Conservation (phyloP, 805 yeast species). For the Sugiyamaella lignohabitans region DNA sequence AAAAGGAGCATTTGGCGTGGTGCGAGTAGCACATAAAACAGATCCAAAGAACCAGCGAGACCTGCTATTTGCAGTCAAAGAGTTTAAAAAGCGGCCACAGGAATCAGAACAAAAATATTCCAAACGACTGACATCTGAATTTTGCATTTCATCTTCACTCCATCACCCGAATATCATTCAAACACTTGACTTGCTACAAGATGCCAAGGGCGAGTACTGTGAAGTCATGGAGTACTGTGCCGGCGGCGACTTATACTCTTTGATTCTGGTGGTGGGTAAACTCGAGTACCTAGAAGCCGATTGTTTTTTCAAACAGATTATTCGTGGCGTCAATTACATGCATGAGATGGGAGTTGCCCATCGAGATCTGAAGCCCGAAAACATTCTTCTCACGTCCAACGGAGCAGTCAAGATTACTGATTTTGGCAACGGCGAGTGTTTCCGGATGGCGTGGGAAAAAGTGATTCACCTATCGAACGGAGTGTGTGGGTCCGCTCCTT, state of each 20-base stretch:
- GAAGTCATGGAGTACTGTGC: slow-evolving; percentile 95
- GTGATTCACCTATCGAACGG: slow-evolving; percentile 60
- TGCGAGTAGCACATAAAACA: slow-evolving; percentile 66
- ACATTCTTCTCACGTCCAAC: slow-evolving; percentile 55
- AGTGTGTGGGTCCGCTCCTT: slow-evolving; percentile 80
- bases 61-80: slow-evolving; percentile 64
- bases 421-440: slow-evolving; percentile 63
- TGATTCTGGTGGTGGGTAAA: slow-evolving; percentile 47
- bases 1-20: slow-evolving; percentile 88
- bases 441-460: slow-evolving; percentile 80
- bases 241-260: slow-evolving; percentile 68
- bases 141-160: slow-evolving; percentile 72
- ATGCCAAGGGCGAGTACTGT: slow-evolving; percentile 59
- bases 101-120: slow-evolving; percentile 53
- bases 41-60: slow-evolving; percentile 37
- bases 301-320: slow-evolving; percentile 26
- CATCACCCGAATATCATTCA: slow-evolving; percentile 69
- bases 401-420: not conserved
- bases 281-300: slow-evolving; percentile 70
- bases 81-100: slow-evolving; percentile 52
- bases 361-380: slow-evolving; percentile 94
- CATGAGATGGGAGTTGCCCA: slow-evolving; percentile 35
- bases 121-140: slow-evolving; percentile 78
- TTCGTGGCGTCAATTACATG: not conserved
- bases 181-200: slow-evolving; percentile 71